phyloP scores from a whole-genome alignment of 495 filamentous ascomycete genomes.

The Talaromyces proteolyticus region DNA sequence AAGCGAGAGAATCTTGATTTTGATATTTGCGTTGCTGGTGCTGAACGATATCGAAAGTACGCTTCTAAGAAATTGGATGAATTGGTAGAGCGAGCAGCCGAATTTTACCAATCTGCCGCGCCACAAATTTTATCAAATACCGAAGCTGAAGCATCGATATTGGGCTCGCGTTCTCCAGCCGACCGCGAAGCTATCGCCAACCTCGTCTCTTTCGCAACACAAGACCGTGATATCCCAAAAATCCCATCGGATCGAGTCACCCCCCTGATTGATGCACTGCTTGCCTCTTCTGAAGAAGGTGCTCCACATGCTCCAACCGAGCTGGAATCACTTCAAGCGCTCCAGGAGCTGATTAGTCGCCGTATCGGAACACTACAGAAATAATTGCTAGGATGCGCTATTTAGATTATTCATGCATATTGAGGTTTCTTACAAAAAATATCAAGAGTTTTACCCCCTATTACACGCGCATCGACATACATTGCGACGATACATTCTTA shows the following conservation, averaged over 20 bases:
- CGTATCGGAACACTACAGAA: slow-evolving; percentile 13
- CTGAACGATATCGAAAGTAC: slow-evolving; percentile 16
- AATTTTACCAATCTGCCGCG: slow-evolving; percentile 12
- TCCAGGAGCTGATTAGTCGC: slow-evolving; percentile 22
- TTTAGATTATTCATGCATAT: too few relatives aligned
- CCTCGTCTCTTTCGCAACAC: slow-evolving; percentile 19
- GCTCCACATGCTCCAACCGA: slow-evolving; percentile 18
- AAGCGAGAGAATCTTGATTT: slow-evolving; percentile 22
- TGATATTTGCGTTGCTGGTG: slow-evolving; percentile 12
- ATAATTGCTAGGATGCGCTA: neutral
- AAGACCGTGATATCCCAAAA: slow-evolving; percentile 2
- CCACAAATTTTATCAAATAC: slow-evolving; percentile 8
- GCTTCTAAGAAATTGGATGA: slow-evolving; percentile 17
- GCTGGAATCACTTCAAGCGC: slow-evolving; percentile 17
- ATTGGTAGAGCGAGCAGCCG: slow-evolving; percentile 14
- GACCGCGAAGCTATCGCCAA: slow-evolving; percentile 25
- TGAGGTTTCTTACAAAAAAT: too few relatives aligned
- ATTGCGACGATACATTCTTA: too few relatives aligned
- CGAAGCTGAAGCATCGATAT: slow-evolving; percentile 13
- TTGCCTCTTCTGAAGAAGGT: slow-evolving; percentile 15
- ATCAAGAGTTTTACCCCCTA: too few relatives aligned
- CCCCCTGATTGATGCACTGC: slow-evolving; percentile 24
- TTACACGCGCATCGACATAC: too few relatives aligned
- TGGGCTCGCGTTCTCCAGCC: slow-evolving; percentile 19
- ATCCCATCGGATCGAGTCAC: slow-evolving; percentile 12